Base-by-base conservation (phyloP, 2,329 filamentous ascomycete genomes). In the Lasiodiplodia gonubiensis region DNA sequence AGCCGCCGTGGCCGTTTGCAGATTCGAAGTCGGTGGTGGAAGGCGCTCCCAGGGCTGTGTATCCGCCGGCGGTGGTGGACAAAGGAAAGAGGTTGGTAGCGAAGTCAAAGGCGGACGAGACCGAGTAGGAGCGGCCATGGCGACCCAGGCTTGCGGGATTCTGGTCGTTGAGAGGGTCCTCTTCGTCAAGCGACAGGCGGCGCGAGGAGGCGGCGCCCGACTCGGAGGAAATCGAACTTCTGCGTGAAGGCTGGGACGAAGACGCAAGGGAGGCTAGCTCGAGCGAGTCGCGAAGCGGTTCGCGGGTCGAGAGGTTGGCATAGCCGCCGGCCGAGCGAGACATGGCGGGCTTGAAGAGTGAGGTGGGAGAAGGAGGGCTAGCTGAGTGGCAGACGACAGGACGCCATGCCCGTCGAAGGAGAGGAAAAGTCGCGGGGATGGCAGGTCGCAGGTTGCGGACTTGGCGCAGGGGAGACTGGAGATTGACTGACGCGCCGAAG, bases 201-300 rank as follows among this genome's bases (percentile, higher is more conserved):
- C 93, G 91, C 68, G 94, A 97, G n/a, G 94, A 98, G 16, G 93
- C 92, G 74, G 94, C 89, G 72, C 92, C 94, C n/a, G 91, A 92
- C 48, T 89, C 87, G 2, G 89, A 91, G 42, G 93, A 97, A 67
- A 90, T 87, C 18, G 90, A 91, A n/a, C 86, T 83, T 55, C 90
- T 88, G 12, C 85, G 86, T 57, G 86, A 87, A 70, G 86, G 86
- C 64, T 85, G 87, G 72, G 91, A 93, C 46, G 91, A 94, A 70
- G 93, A 97, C 69, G 94, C 95, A 70, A 99, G 89, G 64, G 94
- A 97, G 69, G 94, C 95, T 68, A 99, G 90, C 83, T 99, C 95
- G 75, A 99, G 89, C 55, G 94, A 98, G 85, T 99, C 95, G 82
- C 95, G 92, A 69, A 88, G 82, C 14, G 82, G 81, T 53, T 70